A percentile compares a stretch with the other conserved stretches of the same genome.
Conservation (phyloP, 2,329 filamentous ascomycete genomes). For the Penicillium sp. region DNA sequence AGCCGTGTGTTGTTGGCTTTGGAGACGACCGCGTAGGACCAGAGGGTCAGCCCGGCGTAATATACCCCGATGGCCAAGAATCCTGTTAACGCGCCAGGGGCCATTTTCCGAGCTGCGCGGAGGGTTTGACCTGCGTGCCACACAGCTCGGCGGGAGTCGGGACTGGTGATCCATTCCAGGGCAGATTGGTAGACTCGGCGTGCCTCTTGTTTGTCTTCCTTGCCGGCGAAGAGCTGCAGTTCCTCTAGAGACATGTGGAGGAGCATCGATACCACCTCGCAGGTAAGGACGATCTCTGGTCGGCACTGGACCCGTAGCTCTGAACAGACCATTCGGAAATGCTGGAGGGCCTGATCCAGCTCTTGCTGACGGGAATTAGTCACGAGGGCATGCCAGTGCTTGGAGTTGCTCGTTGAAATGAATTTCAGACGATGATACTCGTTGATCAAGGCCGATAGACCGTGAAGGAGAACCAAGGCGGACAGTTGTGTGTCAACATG, state of each 20-base stretch:
- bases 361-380: conserved; percentile 62
- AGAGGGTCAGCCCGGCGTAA: conserved; percentile 68
- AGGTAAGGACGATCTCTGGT: conserved; percentile 34
- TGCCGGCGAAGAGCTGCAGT: conserved; percentile 47
- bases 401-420: conserved; percentile 46
- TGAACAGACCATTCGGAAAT: conserved; percentile 45
- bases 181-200: conserved; percentile 36
- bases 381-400: conserved; percentile 47
- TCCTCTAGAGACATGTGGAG: conserved; percentile 47
- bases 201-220: conserved; percentile 44
- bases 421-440: conserved; percentile 60
- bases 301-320: conserved; percentile 17
- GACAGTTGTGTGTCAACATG: conserved; percentile 60
- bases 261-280: conserved; percentile 39
- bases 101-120: conserved; percentile 59
- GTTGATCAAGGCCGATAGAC: conserved; percentile 65
- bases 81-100: conserved; percentile 58
- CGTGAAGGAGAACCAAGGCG: conserved; percentile 63
- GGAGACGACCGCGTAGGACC: conserved; percentile 66
- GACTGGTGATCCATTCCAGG: conserved; percentile 40
- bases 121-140: conserved; percentile 71
- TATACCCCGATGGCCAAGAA: conserved; percentile 70
- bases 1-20: conserved; percentile 41
- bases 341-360: conserved; percentile 59
- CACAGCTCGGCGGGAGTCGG: conserved; percentile 47